Evolutionary conservation across 2,329 filamentous ascomycete genomes (phyloP).

Genomic region (Colletotrichum eleusines): DNA sequence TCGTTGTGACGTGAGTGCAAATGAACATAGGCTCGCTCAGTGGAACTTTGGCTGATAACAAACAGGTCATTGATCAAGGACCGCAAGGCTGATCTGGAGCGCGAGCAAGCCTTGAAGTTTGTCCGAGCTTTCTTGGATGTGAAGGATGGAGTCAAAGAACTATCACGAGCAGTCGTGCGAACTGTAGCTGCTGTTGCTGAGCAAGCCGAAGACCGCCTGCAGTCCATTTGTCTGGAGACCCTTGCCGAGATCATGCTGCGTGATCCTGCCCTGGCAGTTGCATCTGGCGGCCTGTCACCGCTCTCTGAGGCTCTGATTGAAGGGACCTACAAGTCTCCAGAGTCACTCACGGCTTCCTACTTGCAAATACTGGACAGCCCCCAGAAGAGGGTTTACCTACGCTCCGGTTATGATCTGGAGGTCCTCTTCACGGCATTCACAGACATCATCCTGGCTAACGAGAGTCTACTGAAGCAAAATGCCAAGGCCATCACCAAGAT

Average conservation of each 20-base stretch:
- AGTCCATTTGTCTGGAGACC: constrained; percentile 92
- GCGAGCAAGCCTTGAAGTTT: constrained; percentile 97
- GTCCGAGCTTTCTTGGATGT: constrained; percentile 95
- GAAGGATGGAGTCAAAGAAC: constrained; percentile 88
- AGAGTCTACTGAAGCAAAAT: constrained; percentile 80
- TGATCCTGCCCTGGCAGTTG: constrained; percentile 83
- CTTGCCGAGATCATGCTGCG: constrained; percentile 91
- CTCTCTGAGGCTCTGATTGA: constrained; percentile 94
- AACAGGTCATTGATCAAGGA: constrained; percentile 88
- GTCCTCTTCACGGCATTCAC: constrained; percentile 93
- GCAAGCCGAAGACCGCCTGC: constrained; percentile 85
- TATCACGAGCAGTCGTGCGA: constrained; percentile 87
- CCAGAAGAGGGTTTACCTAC: constrained; percentile 82
- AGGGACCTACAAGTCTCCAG: constrained; percentile 91
- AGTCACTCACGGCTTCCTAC: constrained; percentile 89
- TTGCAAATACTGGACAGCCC: constrained; percentile 91
- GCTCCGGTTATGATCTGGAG: constrained; percentile 89
- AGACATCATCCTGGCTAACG: constrained; percentile 76
- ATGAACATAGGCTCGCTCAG: too few relatives aligned
- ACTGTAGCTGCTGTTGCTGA: constrained; percentile 93
- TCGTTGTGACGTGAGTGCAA: constrained; percentile 78
- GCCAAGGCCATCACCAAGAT: constrained; percentile 93
- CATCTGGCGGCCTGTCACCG: constrained; percentile 85
- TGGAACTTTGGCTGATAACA: constrained; percentile 28
- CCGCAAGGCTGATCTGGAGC: constrained; percentile 94